A percentile compares a stretch with the other conserved stretches of the same genome.
Conservation (phyloP, 345 rosid genomes). For the Cardiospermum halicacabum region DNA sequence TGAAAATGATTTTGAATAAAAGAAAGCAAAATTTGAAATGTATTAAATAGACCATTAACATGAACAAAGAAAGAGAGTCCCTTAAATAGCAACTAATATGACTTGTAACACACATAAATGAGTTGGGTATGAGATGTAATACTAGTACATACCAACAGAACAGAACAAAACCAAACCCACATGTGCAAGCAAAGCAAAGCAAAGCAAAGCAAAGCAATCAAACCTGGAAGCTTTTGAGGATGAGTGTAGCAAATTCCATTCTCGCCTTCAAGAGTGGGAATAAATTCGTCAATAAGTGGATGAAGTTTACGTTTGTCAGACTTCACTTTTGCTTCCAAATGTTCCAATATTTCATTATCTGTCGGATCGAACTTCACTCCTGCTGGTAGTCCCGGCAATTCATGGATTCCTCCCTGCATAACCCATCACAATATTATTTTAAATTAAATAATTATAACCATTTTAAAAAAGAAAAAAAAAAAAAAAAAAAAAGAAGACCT, state of each 20-base stretch:
- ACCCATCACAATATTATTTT: neutral
- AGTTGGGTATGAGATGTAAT: neutral
- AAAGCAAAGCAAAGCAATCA: neutral
- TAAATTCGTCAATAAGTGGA: slow-evolving; percentile 83
- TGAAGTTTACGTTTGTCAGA: slow-evolving; percentile 57
- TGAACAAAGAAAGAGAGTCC: neutral
- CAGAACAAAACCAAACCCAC: neutral
- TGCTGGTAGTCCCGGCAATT: slow-evolving; percentile 83
- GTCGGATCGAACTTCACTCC: slow-evolving; percentile 95
- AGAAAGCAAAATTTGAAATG: too few relatives aligned
- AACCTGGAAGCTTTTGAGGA: slow-evolving; percentile 93
- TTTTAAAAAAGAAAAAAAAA: neutral
- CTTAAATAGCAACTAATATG: neutral
- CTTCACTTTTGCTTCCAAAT: slow-evolving; percentile 69
- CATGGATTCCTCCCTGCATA: slow-evolving; percentile 54
- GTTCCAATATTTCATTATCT: slow-evolving; percentile 85
- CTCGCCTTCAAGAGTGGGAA: slow-evolving; percentile 76
- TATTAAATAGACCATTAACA: neutral
- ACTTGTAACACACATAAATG: neutral
- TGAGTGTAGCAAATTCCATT: slow-evolving; percentile 95
- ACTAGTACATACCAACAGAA: too few relatives aligned
- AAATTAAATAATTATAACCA: neutral
- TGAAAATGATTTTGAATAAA: neutral
- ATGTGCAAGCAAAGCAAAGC: neutral
- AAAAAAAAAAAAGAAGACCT: slow-evolving; percentile 36